These are phyloP conservation scores for Dactylorhiza incarnata DNA, from an alignment of 106 monocot species.

Conservation along the genomic window DNA sequence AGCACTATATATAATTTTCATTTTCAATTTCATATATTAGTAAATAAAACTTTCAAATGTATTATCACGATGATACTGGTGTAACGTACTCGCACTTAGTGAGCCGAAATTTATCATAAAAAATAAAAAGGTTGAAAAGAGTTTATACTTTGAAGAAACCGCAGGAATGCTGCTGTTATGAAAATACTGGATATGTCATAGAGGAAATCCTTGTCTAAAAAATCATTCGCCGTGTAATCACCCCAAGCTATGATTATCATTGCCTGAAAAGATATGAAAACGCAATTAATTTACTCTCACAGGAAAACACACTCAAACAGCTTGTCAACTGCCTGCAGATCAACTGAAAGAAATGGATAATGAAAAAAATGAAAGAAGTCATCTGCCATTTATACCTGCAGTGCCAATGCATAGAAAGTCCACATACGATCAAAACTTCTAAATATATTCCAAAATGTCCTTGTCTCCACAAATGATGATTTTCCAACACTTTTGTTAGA, in stretches of 20 bases:
- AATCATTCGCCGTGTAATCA: constrained; percentile 38
- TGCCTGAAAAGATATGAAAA: constrained; percentile 38
- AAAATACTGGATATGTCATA: constrained; percentile 86
- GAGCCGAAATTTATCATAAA: neutral
- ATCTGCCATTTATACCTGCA: constrained; percentile 57
- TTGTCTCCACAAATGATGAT: constrained; percentile 87
- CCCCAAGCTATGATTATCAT: constrained; percentile 83
- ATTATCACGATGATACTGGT: neutral
- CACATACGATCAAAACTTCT: constrained; percentile 98
- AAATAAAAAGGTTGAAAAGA: constrained; percentile 1
- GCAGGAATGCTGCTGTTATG: constrained; percentile 81
- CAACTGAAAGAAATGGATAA: neutral
- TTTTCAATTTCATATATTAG: neutral
- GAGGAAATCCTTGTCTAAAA: constrained; percentile 52
- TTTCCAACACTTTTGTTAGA: constrained; percentile 72
- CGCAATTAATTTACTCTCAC: neutral
- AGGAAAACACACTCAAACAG: neutral
- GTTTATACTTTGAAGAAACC: constrained; percentile 76
- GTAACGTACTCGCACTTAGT: neutral
- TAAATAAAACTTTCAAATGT: neutral
- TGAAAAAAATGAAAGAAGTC: constrained; percentile 2
- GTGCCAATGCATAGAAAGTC: constrained; percentile 79
- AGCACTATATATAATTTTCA: neutral
- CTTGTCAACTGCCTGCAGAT: too few species aligned
- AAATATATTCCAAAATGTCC: constrained; percentile 98